Evolutionary conservation across 1,284 basidiomycete genomes (phyloP), one percentile per base, ranked within the genome.

Genomic region (Meripilus lineatus): DNA sequence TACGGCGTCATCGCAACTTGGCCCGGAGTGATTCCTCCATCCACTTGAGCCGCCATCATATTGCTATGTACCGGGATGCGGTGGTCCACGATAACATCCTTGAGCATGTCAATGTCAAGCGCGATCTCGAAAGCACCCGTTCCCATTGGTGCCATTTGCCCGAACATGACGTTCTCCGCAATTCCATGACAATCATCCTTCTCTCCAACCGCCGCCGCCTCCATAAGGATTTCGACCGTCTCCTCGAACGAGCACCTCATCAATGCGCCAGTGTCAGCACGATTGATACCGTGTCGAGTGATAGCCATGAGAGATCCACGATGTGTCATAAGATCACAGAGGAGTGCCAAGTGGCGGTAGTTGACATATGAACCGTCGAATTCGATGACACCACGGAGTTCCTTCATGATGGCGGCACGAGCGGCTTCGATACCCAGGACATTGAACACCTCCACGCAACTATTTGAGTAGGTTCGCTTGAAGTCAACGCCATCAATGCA

Each of bases 291-390:
- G 61, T 99, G 96, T 40, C 96, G 93, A 38, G 96, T 99, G 67
- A 99, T 99, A 10, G 95, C 93, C 95, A 99, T 99, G 50, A 99
- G 76, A 7, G 81, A 70, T 32, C 96, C 96, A 46, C 93, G 89
- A 58, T 95, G 93, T 11, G 95, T 99, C 96, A 99, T 99, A 41
- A 99, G 75, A 64, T 99, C 96, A 65, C 93, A 95, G 20, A 99
- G 80, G 15, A 99, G 72, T 1, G 93, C 90, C 45, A 99, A 74
- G 65, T 99, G 96, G 44, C 96, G 86, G 68, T 97, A 99, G 69
- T 99, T 99, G 72, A 99, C 95, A 61, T 98, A 97, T 15, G 95
- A 98, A 76, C 95, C 96, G 63, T 97, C 96, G 69, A 97, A 97
- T 68, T 97, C 93, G 68, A 99, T 96, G 61, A 98, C 95, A 47